These are phyloP conservation scores for Apiotrichum laibachii DNA, from an alignment of 1,284 basidiomycete genomes.

Conservation along the genomic window DNA sequence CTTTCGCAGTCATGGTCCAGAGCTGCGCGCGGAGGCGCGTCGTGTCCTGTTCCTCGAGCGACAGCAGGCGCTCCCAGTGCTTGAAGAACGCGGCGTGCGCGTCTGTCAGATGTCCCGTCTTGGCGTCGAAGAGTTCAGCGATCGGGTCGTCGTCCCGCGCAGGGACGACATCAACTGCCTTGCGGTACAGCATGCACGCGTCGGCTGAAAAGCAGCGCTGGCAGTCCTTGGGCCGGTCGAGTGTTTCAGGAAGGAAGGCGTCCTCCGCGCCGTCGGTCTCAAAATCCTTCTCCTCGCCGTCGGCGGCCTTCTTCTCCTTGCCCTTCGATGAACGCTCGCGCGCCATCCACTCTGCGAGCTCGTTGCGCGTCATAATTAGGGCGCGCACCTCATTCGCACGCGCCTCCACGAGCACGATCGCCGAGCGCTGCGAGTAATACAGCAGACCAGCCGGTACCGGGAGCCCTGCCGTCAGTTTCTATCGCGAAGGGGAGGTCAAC, in stretches of 20 bases:
- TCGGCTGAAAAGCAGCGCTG: constrained; percentile 78
- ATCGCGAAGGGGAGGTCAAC: constrained; percentile 13
- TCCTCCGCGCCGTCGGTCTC: constrained; percentile 28
- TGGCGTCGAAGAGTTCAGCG: constrained; percentile 69
- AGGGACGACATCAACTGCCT: constrained; percentile 65
- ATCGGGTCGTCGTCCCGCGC: constrained; percentile 64
- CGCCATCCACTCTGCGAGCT: constrained; percentile 71
- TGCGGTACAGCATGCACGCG: constrained; percentile 90
- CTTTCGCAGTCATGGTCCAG: constrained; percentile 82
- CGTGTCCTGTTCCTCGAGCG: constrained; percentile 84
- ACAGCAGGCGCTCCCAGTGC: constrained; percentile 83
- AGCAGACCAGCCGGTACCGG: constrained; percentile 67
- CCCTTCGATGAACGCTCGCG: constrained; percentile 8
- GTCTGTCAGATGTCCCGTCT: constrained; percentile 74
- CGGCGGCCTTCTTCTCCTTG: too few species aligned
- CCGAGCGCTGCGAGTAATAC: constrained; percentile 89
- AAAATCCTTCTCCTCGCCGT: neutral
- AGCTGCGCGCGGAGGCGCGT: constrained; percentile 80
- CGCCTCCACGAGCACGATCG: constrained; percentile 76
- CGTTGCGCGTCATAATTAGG: constrained; percentile 77
- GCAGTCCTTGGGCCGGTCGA: constrained; percentile 77
- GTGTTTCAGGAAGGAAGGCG: constrained; percentile 76
- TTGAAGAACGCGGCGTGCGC: constrained; percentile 76
- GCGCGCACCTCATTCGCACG: constrained; percentile 79
- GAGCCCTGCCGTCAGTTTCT: constrained; percentile 23